Percentiles rank a stretch among this genome's conserved stretches.
Conservation (phyloP, 768 basidiomycete genomes). For the Boletus huronensis region DNA sequence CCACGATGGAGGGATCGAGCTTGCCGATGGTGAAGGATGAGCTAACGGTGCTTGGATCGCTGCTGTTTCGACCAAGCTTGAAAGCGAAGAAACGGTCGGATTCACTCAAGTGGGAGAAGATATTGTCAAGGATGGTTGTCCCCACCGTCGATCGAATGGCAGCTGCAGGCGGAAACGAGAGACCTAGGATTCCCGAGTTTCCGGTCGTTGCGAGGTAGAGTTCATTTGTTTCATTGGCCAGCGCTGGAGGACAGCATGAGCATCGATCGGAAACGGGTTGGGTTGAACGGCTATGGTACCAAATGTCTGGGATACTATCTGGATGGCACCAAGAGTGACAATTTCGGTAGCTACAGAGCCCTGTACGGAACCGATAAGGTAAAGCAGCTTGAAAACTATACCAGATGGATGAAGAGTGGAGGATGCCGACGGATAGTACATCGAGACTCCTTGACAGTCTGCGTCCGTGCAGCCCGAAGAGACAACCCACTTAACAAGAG, state of each 20-base stretch:
- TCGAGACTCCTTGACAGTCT: slow-evolving; percentile 45
- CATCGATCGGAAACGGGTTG: background rate
- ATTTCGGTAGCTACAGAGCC: slow-evolving; percentile 52
- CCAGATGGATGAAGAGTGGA: slow-evolving; percentile 31
- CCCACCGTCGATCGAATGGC: slow-evolving; percentile 46
- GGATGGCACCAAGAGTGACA: slow-evolving; percentile 42
- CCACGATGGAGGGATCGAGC: slow-evolving; percentile 36
- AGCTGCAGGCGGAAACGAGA: slow-evolving; percentile 47
- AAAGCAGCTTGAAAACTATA: slow-evolving; percentile 41
- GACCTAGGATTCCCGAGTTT: slow-evolving; percentile 55
- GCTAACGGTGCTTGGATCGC: slow-evolving; percentile 15
- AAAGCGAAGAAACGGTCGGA: slow-evolving; percentile 47
- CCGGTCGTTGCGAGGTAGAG: slow-evolving; percentile 44
- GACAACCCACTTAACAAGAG: slow-evolving; percentile 45
- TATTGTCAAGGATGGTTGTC: slow-evolving; percentile 44
- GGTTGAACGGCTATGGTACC: slow-evolving; percentile 30
- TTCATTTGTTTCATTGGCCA: slow-evolving; percentile 41
- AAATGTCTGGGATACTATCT: slow-evolving; percentile 46
- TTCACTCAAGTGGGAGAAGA: slow-evolving; percentile 42
- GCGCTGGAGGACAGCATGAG: slow-evolving; percentile 31
- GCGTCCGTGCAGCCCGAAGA: slow-evolving; percentile 41
- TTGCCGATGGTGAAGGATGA: slow-evolving; percentile 53
- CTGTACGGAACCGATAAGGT: slow-evolving; percentile 51
- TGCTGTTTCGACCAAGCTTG: slow-evolving; percentile 39
- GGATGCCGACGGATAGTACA: slow-evolving; percentile 36